Base-by-base conservation (phyloP, 1,284 basidiomycete species). In the Apiotrichum veenhuisii region DNA sequence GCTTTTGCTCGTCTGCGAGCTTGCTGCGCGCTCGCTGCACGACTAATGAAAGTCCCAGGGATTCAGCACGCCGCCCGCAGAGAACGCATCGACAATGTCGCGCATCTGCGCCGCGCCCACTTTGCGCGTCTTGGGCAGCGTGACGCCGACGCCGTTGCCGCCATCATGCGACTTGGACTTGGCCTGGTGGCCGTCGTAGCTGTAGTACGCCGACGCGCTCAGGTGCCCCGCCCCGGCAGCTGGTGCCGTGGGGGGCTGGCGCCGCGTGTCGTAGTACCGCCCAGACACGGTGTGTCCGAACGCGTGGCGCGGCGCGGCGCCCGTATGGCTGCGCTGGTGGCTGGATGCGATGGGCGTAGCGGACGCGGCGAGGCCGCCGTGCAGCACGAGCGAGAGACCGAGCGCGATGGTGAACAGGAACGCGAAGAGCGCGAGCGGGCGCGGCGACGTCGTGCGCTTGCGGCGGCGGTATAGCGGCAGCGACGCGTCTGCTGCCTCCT, bases 31-130 rank as follows among this genome's bases (percentile, higher is more conserved):
- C n/a, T n/a, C n/a, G n/a, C n/a, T n/a, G n/a, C n/a, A n/a, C n/a
- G n/a, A 18, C 33, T 48, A 48, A 20, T 48, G 46, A 18, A 48
- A 48, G 46, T 48, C 46, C 33, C 44, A 45, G 10, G 44, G 25
- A 18, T 23, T 27, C 18, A 48, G 33, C 33, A 48, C 27, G 15
- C 25, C 44, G 25, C 25, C 42, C 11, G 23, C 8, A 7, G 40
- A 20, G 20, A 41, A 41, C 5, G 40, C 40, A 25, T 20, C 25
- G 8, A n/a, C 27, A 17, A 20, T n/a, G 10, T 25, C 14, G 9
- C 25, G 23, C 20, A 25, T 20, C 14, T 25, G 23, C 9, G 42
- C 23, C 2, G 27, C 18, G 2, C 20, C n/a, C n/a, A n/a, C n/a
- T n/a, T n/a, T n/a, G n/a, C 11, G 44, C 44, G 17, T n/a, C 46